Percentiles rank a stretch among this genome's conserved stretches.
These are phyloP conservation scores for Taiozyma sp. DNA, from an alignment of 1,139 yeast genomes.

Conservation along the genomic window DNA sequence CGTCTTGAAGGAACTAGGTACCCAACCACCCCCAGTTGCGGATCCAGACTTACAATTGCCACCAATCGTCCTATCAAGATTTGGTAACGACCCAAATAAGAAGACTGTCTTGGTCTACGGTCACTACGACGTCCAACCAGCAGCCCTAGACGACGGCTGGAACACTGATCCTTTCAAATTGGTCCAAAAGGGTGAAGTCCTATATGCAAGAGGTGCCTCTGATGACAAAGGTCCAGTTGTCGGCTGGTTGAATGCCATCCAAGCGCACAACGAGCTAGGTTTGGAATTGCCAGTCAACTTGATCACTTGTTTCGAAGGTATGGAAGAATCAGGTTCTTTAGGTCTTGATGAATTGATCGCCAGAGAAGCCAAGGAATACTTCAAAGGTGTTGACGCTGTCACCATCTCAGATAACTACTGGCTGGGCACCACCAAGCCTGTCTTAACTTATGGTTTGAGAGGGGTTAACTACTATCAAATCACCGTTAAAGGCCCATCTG, in stretches of 20 bases:
- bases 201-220: slow-evolving; percentile 91
- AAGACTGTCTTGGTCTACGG: slow-evolving; percentile 92
- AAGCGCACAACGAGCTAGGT: slow-evolving; percentile 83
- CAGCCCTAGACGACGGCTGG: slow-evolving; percentile 92
- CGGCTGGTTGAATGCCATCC: slow-evolving; percentile 91
- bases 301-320: slow-evolving; percentile 92
- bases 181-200: slow-evolving; percentile 41
- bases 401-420: slow-evolving; percentile 97
- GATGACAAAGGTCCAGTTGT: slow-evolving; percentile 98
- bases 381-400: slow-evolving; percentile 86
- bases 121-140: slow-evolving; percentile 98
- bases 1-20: slow-evolving; percentile 75
- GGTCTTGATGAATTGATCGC: slow-evolving; percentile 84
- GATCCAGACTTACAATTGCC: slow-evolving; percentile 70
- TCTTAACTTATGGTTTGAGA: slow-evolving; percentile 93
- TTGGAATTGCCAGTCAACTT: slow-evolving; percentile 91
- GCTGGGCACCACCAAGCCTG: slow-evolving; percentile 97
- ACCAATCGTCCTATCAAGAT: slow-evolving; percentile 85
- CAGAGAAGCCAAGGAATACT: slow-evolving; percentile 70
- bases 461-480: slow-evolving; percentile 94
- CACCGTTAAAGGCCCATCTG: slow-evolving; percentile 82
- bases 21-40: slow-evolving; percentile 80
- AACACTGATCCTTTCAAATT: slow-evolving; percentile 81
- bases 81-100: slow-evolving; percentile 72
- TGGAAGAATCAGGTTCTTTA: slow-evolving; percentile 97